These are phyloP conservation scores for Talaromyces sp. DNA, from an alignment of 2,329 filamentous ascomycete species.

Conservation along the genomic window DNA sequence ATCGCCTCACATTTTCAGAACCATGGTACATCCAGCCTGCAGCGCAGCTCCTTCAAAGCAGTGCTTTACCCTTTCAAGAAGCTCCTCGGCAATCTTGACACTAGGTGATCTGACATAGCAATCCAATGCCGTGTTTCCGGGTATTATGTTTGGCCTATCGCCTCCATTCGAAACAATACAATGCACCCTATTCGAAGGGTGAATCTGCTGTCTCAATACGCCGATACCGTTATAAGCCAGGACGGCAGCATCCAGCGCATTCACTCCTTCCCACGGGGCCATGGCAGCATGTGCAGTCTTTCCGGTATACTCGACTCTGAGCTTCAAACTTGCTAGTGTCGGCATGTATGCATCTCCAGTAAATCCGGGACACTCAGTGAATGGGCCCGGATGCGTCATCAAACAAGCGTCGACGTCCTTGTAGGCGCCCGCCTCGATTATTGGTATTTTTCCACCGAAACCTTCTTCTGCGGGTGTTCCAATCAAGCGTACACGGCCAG, in stretches of 20 bases:
- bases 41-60: background rate
- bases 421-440: background rate
- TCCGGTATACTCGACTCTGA: background rate
- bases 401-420: constrained; percentile 1
- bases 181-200: constrained; percentile 3
- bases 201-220: background rate
- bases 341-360: constrained; percentile 5
- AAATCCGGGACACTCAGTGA: background rate
- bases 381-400: constrained; percentile 4
- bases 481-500: background rate
- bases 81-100: constrained; percentile 1
- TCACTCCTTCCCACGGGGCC: constrained; percentile 1
- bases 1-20: background rate
- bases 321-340: background rate
- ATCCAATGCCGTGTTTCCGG: background rate
- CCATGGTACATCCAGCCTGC: constrained; percentile 3
- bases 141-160: constrained; percentile 1
- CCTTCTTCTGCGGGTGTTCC: constrained; percentile 2
- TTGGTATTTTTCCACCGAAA: constrained; percentile 2
- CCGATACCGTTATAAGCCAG: constrained; percentile 6
- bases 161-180: constrained; percentile 1
- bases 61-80: background rate
- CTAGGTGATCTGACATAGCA: constrained; percentile 9
- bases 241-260: constrained; percentile 1
- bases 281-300: background rate